Percentiles rank a stretch among this genome's conserved stretches.
Evolutionary conservation across 495 filamentous ascomycete species (phyloP).

Genomic region (Xeromyces bisporus): DNA sequence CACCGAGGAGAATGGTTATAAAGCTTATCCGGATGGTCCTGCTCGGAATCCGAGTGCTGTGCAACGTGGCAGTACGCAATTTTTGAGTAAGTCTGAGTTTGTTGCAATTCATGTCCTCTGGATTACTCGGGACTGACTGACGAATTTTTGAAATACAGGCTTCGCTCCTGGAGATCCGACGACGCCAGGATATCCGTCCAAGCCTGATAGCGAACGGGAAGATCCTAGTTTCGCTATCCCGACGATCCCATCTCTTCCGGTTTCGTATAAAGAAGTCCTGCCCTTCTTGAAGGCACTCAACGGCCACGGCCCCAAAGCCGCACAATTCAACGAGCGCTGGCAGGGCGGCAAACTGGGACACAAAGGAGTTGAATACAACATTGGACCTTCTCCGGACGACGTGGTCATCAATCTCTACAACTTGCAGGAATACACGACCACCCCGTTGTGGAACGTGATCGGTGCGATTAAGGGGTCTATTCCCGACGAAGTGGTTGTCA

Average conservation of each 20-base stretch:
- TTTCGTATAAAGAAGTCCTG: conserved; percentile 74
- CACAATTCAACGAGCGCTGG: conserved; percentile 59
- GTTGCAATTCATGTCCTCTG: too few relatives aligned
- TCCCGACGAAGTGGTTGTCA: conserved; percentile 66
- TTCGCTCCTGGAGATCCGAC: conserved; percentile 54
- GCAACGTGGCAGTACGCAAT: conserved; percentile 81
- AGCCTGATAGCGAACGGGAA: conserved; percentile 68
- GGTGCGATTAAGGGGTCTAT: conserved; percentile 87
- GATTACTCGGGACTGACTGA: too few relatives aligned
- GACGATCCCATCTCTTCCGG: conserved; percentile 77
- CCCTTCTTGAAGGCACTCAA: conserved; percentile 81
- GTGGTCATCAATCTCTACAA: conserved; percentile 71
- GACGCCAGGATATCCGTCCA: conserved; percentile 86
- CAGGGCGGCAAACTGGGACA: conserved; percentile 57
- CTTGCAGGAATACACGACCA: conserved; percentile 75
- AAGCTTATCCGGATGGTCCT: conserved; percentile 70
- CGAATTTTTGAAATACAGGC: conserved; percentile 17
- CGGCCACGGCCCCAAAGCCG: conserved; percentile 64
- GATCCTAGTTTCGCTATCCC: conserved; percentile 53
- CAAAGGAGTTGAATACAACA: conserved; percentile 78
- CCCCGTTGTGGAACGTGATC: conserved; percentile 88
- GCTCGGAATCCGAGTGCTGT: conserved; percentile 79
- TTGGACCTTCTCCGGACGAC: conserved; percentile 68
- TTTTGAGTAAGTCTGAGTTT: conserved; percentile 39
- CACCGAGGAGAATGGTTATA: conserved; percentile 65